Evolutionary conservation across 345 rosid genomes (phyloP), one percentile per base, ranked within the genome.

Genomic region (Stellera chamaejasme): DNA sequence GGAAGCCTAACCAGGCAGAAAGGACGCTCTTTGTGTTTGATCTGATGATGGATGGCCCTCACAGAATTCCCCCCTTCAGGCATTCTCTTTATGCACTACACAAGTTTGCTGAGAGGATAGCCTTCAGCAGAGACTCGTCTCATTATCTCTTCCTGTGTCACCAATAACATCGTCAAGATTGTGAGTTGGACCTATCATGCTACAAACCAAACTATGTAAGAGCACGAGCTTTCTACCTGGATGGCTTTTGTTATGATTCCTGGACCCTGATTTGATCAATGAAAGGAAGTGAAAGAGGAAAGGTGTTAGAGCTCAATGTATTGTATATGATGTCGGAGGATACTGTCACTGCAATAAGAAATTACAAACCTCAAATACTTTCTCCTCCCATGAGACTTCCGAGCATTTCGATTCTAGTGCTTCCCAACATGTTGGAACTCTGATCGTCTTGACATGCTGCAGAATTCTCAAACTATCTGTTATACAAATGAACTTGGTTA

Each of bases 391-490:
- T 59, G 71, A 28, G 60, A 87, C 70, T 55, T 81, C 75, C 13
- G 56, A 66, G 64, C 71, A 36, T 13, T 74, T 73, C 23, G 66
- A 68, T 41, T 59, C 74, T 13, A 72, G 65, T 19, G 71, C 73
- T 10, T 70, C 70, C 77, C 79, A 73, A 10, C 77, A 67, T 48
- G 41, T 62, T 12, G 90, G 90, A 63, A 69, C 81, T 71, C 74
- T 75, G 36, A 86, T 74, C 4, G 65, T 64, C 62, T 69, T 76
- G 66, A 83, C 95, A 49, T 81, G 95, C 73, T 83, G 88, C 65
- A 87, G n/a, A 67, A 87, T 55, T 79, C 90, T 79, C 69, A 87
- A 51, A 72, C 95, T 78, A 78, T 62, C 95, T 83, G 80, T 53
- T 66, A 48, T 8, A 11, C 3, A 27, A n/a, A 43, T 44, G 19